Conservation (phyloP, 176 grass and related monocot genomes). For the Phyllostachys edulis region DNA sequence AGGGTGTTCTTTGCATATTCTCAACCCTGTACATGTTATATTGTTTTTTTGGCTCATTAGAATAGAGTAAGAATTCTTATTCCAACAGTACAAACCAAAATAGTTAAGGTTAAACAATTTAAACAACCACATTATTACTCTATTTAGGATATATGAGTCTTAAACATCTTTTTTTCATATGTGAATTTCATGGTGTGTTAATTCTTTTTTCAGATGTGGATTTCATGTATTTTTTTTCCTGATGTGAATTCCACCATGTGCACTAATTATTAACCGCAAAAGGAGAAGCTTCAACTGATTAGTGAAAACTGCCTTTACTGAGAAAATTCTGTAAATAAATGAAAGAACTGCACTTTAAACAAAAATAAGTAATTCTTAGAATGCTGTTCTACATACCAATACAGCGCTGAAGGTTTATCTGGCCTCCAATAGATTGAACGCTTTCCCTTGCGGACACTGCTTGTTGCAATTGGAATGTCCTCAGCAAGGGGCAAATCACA, state of each 20-base stretch:
- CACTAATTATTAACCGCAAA: neutral
- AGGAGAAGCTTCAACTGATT: neutral
- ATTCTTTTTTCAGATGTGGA: neutral
- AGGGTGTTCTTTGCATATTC: no score
- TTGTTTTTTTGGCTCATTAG: no score
- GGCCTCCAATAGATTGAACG: conserved; percentile 92
- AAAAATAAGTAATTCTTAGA: neutral
- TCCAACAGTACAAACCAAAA: no score
- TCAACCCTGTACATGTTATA: no score
- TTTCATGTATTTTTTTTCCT: neutral
- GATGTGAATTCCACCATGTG: no score
- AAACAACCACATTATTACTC: no score
- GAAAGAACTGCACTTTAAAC: neutral
- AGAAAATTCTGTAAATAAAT: neutral
- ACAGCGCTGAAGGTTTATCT: conserved; percentile 82
- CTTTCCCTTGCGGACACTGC: conserved; percentile 60
- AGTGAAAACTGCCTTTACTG: neutral
- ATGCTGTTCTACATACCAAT: conserved; percentile 61
- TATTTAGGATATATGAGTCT: no score
- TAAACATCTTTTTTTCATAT: no score
- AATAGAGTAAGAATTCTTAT: no score
- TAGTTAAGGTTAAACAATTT: no score
- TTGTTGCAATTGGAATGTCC: conserved; percentile 87
- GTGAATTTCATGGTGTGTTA: no score
- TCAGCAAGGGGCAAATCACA: conserved; percentile 93